These are phyloP conservation scores for Cicer pinnatifidum DNA, from an alignment of 306 rosid genomes.

Conservation along the genomic window DNA sequence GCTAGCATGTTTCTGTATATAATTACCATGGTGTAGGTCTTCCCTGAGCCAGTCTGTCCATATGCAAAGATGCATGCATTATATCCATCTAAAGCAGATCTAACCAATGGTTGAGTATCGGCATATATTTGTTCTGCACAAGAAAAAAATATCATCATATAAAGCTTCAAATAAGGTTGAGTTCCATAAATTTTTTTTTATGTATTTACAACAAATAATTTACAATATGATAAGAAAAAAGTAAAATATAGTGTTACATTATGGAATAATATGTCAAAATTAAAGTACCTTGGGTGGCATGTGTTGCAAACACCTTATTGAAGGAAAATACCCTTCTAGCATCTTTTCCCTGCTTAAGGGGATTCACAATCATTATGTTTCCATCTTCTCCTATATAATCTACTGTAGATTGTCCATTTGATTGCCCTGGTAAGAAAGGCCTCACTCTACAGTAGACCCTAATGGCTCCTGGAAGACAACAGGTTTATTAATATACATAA, in stretches of 20 bases:
- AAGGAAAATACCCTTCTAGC: conserved; percentile 86
- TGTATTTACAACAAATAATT: neutral
- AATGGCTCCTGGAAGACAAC: conserved; percentile 69
- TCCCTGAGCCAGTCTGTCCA: conserved; percentile 99
- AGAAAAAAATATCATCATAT: conserved; percentile 37
- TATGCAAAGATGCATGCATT: conserved; percentile 95
- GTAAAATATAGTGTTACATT: conserved; percentile 14
- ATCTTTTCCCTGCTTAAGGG: conserved; percentile 85
- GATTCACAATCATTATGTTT: conserved; percentile 87
- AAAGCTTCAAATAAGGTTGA: conserved; percentile 32
- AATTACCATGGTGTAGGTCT: conserved; percentile 97
- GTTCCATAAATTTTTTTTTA: neutral
- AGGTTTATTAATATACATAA: conserved; percentile 27
- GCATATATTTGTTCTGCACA: conserved; percentile 86
- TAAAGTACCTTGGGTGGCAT: conserved; percentile 83
- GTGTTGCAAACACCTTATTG: conserved; percentile 85
- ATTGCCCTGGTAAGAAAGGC: conserved; percentile 76
- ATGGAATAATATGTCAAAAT: conserved; percentile 12
- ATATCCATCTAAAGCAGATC: conserved; percentile 89
- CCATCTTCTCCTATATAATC: conserved; percentile 97
- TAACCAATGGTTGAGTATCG: conserved; percentile 77
- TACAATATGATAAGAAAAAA: conserved; percentile 3
- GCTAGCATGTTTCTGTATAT: neutral
- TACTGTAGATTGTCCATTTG: conserved; percentile 72
- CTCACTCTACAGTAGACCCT: conserved; percentile 97